Evolutionary conservation across 2,329 filamentous ascomycete genomes (phyloP).

Genomic region (Fusarium sp.): DNA sequence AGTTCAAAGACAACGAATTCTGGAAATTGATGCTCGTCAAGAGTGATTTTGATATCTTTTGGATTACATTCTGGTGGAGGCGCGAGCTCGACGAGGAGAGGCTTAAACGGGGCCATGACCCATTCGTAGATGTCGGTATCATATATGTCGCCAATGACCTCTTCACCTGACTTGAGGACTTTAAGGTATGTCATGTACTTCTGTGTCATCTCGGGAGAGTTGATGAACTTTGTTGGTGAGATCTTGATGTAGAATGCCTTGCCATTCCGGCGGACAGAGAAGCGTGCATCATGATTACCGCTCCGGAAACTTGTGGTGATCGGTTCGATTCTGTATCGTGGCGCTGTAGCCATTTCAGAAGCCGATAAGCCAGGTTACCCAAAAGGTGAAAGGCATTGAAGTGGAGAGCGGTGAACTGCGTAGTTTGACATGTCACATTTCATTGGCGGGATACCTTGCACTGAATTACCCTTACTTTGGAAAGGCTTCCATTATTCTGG

Average conservation of each 20-base stretch:
- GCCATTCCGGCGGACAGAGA: slow-evolving; percentile 30
- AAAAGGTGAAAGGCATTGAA: neutral
- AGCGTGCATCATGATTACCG: slow-evolving; percentile 6
- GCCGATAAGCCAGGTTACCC: neutral
- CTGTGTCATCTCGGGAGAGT: slow-evolving; percentile 19
- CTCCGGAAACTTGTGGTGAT: neutral
- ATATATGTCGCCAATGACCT: slow-evolving; percentile 23
- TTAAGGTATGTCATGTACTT: slow-evolving; percentile 28
- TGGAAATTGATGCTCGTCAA: slow-evolving; percentile 33
- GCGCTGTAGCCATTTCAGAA: neutral
- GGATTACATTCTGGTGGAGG: slow-evolving; percentile 6
- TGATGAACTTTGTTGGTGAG: slow-evolving; percentile 16
- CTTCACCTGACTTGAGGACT: slow-evolving; percentile 28
- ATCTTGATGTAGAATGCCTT: slow-evolving; percentile 28
- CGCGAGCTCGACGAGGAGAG: slow-evolving; percentile 33
- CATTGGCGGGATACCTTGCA: neutral
- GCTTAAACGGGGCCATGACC: slow-evolving; percentile 28
- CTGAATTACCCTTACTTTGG: neutral
- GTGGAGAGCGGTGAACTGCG: neutral
- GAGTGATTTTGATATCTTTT: slow-evolving; percentile 18
- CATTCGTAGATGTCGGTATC: slow-evolving; percentile 34
- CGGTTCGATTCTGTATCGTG: slow-evolving; percentile 4
- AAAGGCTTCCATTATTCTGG: neutral
- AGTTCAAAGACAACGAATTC: slow-evolving; percentile 32
- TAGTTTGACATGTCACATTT: neutral